Base-by-base conservation (phyloP, 1,139 yeast species). In the Arxiozyma heterogenica region DNA sequence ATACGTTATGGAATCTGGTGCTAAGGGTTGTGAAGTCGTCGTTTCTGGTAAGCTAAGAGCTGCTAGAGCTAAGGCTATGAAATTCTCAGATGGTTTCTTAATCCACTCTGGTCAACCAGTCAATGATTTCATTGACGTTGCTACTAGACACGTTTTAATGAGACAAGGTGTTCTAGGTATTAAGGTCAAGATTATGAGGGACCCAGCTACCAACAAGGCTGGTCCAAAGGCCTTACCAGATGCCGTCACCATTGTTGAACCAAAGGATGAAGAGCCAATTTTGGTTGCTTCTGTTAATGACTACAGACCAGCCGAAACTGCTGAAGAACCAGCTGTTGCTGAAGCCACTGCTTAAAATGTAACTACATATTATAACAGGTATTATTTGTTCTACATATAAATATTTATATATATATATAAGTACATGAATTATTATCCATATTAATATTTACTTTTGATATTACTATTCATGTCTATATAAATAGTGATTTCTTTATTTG, bases 31-130 rank as follows among this genome's bases (percentile, higher is more conserved):
- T 73, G 98, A 93, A 81, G 98, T 91, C 76, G 97, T 93, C 71
- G 88, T 91, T 75, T 89, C 97, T 68, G 98, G 98, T 86, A 93
- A 93, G 82, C 86, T 94, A 78, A 89, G 97, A 84, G 98, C 97
- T 80, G 98, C 98, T 73, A 91, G 98, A 84, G 98, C 99, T 74
- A 93, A 93, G 87, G 86, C 98, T 73, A 95, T 93, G 95, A 93
- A 93, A 82, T 93, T 93, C 86, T 86, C 95, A 75, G 98, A 93
- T 76, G 98, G 98, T 83, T 93, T 93, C 96, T 89, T 93, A 95
- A 94, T 93, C 83, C 98, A 93, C 95, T 89, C 97, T 73, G 98
- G 98, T 88, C 98, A 93, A 83, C 98, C 98, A 81, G 94, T 93
- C 78, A 85, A 82, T 71, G 98, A 93, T 75, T 93, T 93, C 84